Conservation (phyloP, 2,329 filamentous ascomycete genomes). For the Pseudophaeomoniella oleicola region DNA sequence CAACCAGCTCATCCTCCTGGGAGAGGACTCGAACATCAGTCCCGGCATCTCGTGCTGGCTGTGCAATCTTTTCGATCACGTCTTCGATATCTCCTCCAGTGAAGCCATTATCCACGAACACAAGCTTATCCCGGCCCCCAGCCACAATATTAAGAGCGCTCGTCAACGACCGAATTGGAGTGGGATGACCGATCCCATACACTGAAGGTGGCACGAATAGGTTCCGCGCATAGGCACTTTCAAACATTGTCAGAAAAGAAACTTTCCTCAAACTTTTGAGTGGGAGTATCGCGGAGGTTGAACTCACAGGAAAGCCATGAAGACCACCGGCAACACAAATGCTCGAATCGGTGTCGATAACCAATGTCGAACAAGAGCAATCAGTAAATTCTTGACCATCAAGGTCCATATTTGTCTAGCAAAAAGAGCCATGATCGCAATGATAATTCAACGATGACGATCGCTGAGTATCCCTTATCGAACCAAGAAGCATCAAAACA, state of each 20-base stretch:
- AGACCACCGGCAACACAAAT: conserved; percentile 41
- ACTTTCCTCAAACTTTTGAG: no score
- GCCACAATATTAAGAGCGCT: conserved; percentile 46
- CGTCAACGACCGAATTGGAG: conserved; percentile 47
- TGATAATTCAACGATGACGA: no score
- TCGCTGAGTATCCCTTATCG: no score
- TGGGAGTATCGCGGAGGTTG: no score
- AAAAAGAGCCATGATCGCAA: conserved; percentile 19
- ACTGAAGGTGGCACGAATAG: conserved; percentile 65
- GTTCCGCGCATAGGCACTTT: conserved; percentile 57
- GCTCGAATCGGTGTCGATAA: conserved; percentile 40
- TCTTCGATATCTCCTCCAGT: conserved; percentile 55
- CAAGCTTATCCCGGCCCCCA: conserved; percentile 51
- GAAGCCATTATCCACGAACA: conserved; percentile 64
- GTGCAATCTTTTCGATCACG: conserved; percentile 50
- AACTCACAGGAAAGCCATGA: conserved; percentile 28
- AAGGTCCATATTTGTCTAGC: conserved; percentile 40
- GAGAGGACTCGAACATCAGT: conserved; percentile 41
- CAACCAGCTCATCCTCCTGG: conserved; percentile 42
- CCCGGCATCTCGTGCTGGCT: conserved; percentile 40
- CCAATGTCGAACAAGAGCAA: conserved; percentile 38
- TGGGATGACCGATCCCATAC: conserved; percentile 55
- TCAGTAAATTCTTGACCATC: conserved; percentile 41
- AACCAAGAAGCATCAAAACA: no score
- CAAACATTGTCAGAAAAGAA: no score